Conservation (phyloP, 495 filamentous ascomycete genomes). For the Cenococcum geophilum region DNA sequence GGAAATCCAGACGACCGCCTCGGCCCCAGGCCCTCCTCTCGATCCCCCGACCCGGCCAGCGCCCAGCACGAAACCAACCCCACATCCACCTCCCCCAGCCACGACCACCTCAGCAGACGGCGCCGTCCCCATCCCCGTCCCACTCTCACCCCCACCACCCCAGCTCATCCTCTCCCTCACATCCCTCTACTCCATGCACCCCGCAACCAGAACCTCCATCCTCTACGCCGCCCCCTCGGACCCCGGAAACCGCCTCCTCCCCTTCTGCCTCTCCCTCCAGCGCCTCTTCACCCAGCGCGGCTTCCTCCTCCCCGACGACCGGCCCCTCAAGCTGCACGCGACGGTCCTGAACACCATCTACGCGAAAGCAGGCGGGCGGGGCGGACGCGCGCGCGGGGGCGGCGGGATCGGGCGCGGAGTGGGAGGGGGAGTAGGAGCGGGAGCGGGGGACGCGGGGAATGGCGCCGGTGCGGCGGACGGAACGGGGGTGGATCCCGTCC, state of each 20-base stretch:
- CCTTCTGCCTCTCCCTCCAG: constrained; percentile 58
- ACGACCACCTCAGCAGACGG: too few species aligned
- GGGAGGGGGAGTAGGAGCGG: not conserved
- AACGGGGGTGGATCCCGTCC: not conserved
- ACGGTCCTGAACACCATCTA: constrained; percentile 88
- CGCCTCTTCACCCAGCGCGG: constrained; percentile 56
- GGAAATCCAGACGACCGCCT: too few species aligned
- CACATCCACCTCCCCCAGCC: too few species aligned
- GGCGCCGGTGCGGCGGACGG: not conserved
- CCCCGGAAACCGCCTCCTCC: constrained; percentile 47
- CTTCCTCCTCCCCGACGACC: constrained; percentile 53
- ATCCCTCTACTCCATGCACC: constrained; percentile 38
- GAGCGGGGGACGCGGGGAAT: not conserved
- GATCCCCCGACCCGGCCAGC: too few species aligned
- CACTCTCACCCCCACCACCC: too few species aligned
- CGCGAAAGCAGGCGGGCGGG: constrained; percentile 20
- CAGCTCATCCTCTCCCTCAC: constrained; percentile 20
- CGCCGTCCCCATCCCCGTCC: too few species aligned
- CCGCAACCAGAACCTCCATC: constrained; percentile 43
- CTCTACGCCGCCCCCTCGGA: constrained; percentile 56
- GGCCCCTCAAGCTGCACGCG: constrained; percentile 74
- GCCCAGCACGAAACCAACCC: too few species aligned
- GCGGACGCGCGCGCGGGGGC: not conserved
- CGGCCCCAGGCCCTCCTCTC: too few species aligned
- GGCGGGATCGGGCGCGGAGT: not conserved